These are phyloP conservation scores for Clonostachys rhizophaga DNA, from an alignment of 2,329 filamentous ascomycete species.

Conservation along the genomic window DNA sequence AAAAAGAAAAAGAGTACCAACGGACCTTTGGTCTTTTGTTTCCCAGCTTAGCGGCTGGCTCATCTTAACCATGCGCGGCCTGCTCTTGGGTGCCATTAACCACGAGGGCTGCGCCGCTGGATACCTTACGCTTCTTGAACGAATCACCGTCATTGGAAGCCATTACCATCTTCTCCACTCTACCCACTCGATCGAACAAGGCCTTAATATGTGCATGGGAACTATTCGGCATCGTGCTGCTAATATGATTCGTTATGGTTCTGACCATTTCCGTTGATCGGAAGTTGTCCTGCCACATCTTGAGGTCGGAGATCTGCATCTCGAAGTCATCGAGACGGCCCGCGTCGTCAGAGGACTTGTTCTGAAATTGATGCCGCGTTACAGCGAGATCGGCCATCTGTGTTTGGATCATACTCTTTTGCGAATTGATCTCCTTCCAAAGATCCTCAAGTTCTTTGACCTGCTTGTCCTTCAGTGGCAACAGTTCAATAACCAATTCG, in stretches of 20 bases:
- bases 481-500: too few relatives aligned
- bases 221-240: neutral
- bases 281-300: slow-evolving; percentile 1
- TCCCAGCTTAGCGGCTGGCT: too few relatives aligned
- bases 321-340: too few relatives aligned
- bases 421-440: too few relatives aligned
- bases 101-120: neutral
- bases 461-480: too few relatives aligned
- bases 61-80: neutral
- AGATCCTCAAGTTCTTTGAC: too few relatives aligned
- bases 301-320: neutral
- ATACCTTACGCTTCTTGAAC: neutral
- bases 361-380: too few relatives aligned
- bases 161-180: neutral
- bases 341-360: too few relatives aligned
- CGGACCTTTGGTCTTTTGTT: neutral
- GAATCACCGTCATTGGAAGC: neutral
- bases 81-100: neutral
- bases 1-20: neutral
- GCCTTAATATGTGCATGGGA: neutral
- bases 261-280: neutral
- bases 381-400: too few relatives aligned
- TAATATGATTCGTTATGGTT: neutral
- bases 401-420: too few relatives aligned
- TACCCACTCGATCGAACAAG: neutral